Evolutionary conservation across 352 stramenopile species (phyloP), one percentile per base, ranked within the genome.

Genomic region (Globisporangium iwayamae): DNA sequence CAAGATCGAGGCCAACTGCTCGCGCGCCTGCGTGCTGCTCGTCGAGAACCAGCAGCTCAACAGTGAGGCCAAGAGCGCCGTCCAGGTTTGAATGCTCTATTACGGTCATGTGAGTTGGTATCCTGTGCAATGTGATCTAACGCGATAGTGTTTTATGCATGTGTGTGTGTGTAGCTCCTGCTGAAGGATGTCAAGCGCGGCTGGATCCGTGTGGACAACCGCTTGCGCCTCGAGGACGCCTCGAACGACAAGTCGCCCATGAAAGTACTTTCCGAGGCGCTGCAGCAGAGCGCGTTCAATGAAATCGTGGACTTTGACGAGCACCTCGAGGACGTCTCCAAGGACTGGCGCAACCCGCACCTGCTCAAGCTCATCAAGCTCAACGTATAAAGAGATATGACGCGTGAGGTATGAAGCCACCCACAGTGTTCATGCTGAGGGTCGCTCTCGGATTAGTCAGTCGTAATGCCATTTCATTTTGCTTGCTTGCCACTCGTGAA

Each of bases 121-220:
- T 20, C 11, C 3, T 18, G 50, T 56, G 16, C 2, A 22, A 30
- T 61, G 46, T 2, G 22, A 5, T 51, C 2, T 60, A 46, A 48
- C n/a, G 13, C 45, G 30, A 20, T 34, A 2, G 52, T 36, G n/a
- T n/a, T 25, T 25, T 25, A 25, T 25, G 0, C 47, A 22, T 63
- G n/a, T 65, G 1, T 53, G 13, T 45, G 22, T 66, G 25, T 70
- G 34, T 54, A 87, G 63, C 69, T 94, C 16, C 62, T 92, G 56
- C 75, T 90, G 2, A 91, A 92, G 75, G 85, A 94, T 74, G 73
- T 87, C 18, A 94, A 94, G 66, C 83, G 83, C 48, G 79, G 85
- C 51, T 94, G 85, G 85, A 79, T 73, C 38, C 72, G 72, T 41
- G 75, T 89, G 55, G 82, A 94, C 65, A 86, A 78, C 63, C 78